Percentiles rank a stretch among this genome's conserved stretches.
Conservation (phyloP, 1,284 basidiomycete genomes). For the Irpex rosettiformis region DNA sequence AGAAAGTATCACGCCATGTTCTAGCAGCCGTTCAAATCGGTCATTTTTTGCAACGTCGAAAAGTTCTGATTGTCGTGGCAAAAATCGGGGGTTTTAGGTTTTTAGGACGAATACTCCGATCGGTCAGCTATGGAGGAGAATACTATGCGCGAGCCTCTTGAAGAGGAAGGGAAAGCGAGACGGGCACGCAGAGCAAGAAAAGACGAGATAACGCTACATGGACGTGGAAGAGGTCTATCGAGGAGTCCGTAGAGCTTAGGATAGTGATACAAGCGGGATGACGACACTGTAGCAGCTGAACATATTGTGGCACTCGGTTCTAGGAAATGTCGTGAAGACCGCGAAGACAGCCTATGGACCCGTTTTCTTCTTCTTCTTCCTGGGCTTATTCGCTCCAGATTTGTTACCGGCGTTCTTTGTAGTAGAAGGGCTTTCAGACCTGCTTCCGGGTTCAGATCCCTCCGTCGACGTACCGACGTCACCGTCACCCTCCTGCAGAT, state of each 20-base stretch:
- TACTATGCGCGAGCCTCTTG: neutral
- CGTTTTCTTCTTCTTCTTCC: neutral
- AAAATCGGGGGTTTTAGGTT: too few species aligned
- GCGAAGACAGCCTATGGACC: neutral
- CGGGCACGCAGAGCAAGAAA: neutral
- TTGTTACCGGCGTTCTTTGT: neutral
- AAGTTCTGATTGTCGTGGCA: neutral
- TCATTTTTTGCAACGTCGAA: neutral
- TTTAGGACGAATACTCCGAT: neutral
- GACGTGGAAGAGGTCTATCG: neutral
- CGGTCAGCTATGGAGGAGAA: neutral
- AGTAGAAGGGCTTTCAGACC: neutral
- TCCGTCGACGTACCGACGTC: neutral
- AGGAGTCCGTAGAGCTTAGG: neutral
- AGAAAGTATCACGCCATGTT: neutral
- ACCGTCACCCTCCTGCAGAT: slow-evolving; percentile 5
- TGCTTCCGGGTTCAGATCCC: slow-evolving; percentile 3
- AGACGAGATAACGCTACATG: neutral
- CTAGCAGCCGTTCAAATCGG: neutral
- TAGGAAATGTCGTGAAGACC: neutral
- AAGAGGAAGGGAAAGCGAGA: neutral
- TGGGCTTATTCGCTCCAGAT: neutral
- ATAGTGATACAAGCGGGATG: neutral
- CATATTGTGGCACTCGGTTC: too few species aligned
- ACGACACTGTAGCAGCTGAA: too few species aligned